Evolutionary conservation across 2,329 filamentous ascomycete genomes (phyloP), one percentile per base, ranked within the genome.

Genomic region (Arthrobotrys sphaeroides): DNA sequence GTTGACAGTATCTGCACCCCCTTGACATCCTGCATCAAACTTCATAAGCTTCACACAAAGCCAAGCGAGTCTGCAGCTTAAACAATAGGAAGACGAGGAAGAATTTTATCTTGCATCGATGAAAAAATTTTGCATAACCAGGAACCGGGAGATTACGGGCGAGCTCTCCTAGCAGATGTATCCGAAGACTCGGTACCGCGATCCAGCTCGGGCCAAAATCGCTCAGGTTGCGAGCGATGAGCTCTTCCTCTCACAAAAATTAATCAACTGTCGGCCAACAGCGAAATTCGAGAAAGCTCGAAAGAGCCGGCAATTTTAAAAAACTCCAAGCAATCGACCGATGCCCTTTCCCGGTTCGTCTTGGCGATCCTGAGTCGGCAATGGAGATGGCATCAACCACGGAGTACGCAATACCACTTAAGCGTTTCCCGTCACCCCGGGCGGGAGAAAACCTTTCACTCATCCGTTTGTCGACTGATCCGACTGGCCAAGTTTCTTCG

Each of bases 401-500:
- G n/a, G n/a, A n/a, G n/a, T 45, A 55, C 69, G 69, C 69, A 60
- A 73, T 66, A 22, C 45, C 31, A 61, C 33, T 45, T 28, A 60
- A 55, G 42, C 69, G 69, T 61, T 59, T 53, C 53, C 53, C 55
- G 55, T 70, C 55, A 61, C 13, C 28, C 4, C 16, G 55, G 36
- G 43, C 13, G 53, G 36, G 49, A 53, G 24, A 47, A 57, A 51
- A 20, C 16, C 36, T 31, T 43, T 49, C 43, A 22, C 28, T 45
- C 43, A 67, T 20, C 69, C 43, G 69, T 66, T 67, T 45, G 49
- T 61, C n/a, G 24, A 55, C 24, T 43, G 16, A 67, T 67, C 36
- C 47, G 55, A 67, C 53, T 74, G 69, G 69, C 28, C 36, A 67
- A 42, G 62, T 74, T 67, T 74, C 61, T 67, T 31, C 12, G 10